A percentile compares a stretch with the other conserved stretches of the same genome.
These are phyloP conservation scores for Voacanga thouarsii DNA, from an alignment of 257 asterid species.

Conservation along the genomic window DNA sequence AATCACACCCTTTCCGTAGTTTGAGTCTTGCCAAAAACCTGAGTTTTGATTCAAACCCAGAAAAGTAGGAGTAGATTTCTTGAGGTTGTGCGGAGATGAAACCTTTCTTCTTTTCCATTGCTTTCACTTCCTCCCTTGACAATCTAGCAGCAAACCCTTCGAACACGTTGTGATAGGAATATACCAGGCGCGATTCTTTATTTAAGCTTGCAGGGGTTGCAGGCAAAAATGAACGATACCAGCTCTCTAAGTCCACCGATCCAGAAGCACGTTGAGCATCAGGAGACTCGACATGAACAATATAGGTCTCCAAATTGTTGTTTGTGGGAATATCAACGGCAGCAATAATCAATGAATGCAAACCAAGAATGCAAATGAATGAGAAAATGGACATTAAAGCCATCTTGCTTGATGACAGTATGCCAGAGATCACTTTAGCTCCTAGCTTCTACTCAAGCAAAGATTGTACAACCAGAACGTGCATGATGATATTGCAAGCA, in stretches of 20 bases:
- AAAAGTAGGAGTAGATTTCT: constrained; percentile 8
- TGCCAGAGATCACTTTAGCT: not conserved
- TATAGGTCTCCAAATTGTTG: constrained; percentile 10
- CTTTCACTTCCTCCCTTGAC: constrained; percentile 8
- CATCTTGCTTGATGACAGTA: not conserved
- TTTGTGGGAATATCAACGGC: not conserved
- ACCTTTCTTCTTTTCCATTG: constrained; percentile 16
- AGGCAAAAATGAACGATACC: constrained; percentile 15
- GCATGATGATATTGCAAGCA: not conserved
- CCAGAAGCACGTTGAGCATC: not conserved
- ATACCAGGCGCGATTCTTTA: constrained; percentile 1
- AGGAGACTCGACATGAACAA: constrained; percentile 10
- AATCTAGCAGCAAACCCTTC: constrained; percentile 19
- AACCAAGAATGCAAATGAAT: not conserved
- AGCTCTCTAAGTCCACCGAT: constrained; percentile 8
- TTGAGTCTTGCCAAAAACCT: constrained; percentile 16
- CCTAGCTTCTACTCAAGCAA: not conserved
- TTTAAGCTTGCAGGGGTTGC: not conserved
- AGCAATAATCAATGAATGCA: not conserved
- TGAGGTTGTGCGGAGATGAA: constrained; percentile 11
- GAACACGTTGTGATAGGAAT: constrained; percentile 16
- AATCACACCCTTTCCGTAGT: constrained; percentile 16
- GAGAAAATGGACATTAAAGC: constrained; percentile 3
- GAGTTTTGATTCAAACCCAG: constrained; percentile 13
- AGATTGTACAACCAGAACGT: not conserved